Base-by-base conservation (phyloP, 2,329 filamentous ascomycete genomes). In the Cyanodermella asteris region DNA sequence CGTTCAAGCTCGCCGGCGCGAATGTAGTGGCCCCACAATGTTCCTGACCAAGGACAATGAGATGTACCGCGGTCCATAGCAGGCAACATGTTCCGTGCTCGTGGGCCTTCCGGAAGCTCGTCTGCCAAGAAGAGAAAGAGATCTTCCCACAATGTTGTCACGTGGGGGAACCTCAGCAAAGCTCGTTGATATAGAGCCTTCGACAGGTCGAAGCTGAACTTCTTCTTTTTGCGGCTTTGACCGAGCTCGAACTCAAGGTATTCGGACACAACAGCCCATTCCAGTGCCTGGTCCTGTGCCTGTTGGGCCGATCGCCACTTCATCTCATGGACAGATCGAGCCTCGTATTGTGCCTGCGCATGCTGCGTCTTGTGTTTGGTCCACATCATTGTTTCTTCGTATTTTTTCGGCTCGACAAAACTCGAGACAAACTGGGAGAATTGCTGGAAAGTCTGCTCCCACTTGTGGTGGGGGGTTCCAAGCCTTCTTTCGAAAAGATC, bases 1-100 rank as follows among this genome's bases (percentile, higher is more conserved):
- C 65, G 64, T 31, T 77, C 72, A 22, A 77, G 66, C 48, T 94
- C 87, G 4, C 80, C 76, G 12, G 71, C 73, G 26, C 93, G 51
- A 14, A 97, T 72, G 35, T 82, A 82, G 35, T 84, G 71, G 5
- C 78, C 77, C 87, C 87, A 97, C 5, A 97, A 59, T 15, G 66
- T 61, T 10, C 87, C 87, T 5, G 81, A 90, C 74, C 81, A 91
- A 2, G 87, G 82, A 38, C 84, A 91, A 47, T 94, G 87, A 21
- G 72, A 65, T 7, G 82, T 87, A 8, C 80, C 81, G 34, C 81
- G 66, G 38, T 80, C 71, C 3, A 90, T 57, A 5, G 84, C 62
- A 23, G 77, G 64, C 7, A 91, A 59, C 18, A 75, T 46, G 7
- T 54, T 49, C 46, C 56, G 34, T 56, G 52, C 27, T 56, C 43